Base-by-base conservation (phyloP, 2,329 filamentous ascomycete genomes). In the Colletotrichum orbiculare region DNA sequence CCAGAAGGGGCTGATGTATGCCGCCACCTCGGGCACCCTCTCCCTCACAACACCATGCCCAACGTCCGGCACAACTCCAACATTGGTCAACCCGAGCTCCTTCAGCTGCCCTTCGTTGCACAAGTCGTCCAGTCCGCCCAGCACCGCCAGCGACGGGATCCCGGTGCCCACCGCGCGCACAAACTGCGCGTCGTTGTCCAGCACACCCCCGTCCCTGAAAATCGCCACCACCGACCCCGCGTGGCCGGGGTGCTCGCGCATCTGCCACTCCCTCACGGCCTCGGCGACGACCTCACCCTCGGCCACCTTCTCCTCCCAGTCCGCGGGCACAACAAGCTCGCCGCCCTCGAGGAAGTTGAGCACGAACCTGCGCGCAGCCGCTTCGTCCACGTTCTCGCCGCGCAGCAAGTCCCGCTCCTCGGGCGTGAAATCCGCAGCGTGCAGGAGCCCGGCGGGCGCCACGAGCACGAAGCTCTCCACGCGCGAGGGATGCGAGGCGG, bases 241-340 rank as follows among this genome's bases (percentile, higher is more conserved):
- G 66, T 86, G 82, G 0, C 83, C 83, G 2, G 67, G 25, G 67
- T 87, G 84, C 7, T 81, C 69, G 9, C 67, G 71, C 70, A 79
- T 75, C 69, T 85, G 75, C 84, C 84, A 86, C 0, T 77, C 76
- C n/a, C 75, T 71, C 2, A 86, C 69, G 0, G 82, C 82, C 62
- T 81, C 76, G 0, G 82, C 79, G 1, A 85, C 82, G 0, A 86
- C 71, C 45, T 83, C 78, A 0, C 82, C 81, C 0, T 66, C 69
- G 0, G 33, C 61, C 5, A 83, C 76, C 15, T 76, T 75, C 47
- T 82, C 74, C 66, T 76, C 69, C 83, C 83, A 86, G 50, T 82
- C 80, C 0, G 35, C 46, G 0, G 79, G 81, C 1, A 83, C 79
- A 1, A 76, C 66, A 5, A 83, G 67, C 2, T 75, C 67, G 0